phyloP scores from a whole-genome alignment of 2,329 filamentous ascomycete species.

The Fusarium armeniacum region DNA sequence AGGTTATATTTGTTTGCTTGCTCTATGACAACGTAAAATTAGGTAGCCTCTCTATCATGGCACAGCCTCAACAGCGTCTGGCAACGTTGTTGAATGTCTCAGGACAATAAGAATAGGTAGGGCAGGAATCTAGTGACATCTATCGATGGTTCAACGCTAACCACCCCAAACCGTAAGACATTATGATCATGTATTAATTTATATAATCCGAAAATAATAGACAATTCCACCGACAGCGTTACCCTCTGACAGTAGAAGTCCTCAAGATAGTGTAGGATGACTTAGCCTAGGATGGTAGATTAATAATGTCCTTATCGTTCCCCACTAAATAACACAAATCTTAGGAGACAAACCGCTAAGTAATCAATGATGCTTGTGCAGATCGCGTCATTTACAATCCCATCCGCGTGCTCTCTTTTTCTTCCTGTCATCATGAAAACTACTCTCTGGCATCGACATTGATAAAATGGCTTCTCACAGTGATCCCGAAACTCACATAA shows the following conservation, averaged over 20 bases:
- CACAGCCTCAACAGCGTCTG: not conserved
- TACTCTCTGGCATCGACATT: rapidly evolving
- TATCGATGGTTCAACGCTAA: no score
- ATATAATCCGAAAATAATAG: not conserved
- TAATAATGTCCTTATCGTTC: slow-evolving; percentile 22
- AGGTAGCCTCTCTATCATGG: not conserved
- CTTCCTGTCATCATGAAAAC: no score
- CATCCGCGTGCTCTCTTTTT: not conserved
- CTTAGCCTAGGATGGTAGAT: not conserved
- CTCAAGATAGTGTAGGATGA: not conserved
- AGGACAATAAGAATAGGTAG: not conserved
- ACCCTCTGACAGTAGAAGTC: no score
- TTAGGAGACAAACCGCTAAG: not conserved
- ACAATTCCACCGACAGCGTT: no score
- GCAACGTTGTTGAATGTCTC: not conserved
- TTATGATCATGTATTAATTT: no score
- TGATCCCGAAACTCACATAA: not conserved
- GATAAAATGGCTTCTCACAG: not conserved
- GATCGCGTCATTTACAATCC: not conserved
- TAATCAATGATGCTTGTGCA: slow-evolving; percentile 26
- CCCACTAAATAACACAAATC: slow-evolving; percentile 4
- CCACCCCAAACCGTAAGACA: no score
- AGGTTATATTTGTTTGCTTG: not conserved
- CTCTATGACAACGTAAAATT: rapidly evolving
- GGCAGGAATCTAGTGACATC: no score